Percentiles rank a stretch among this genome's conserved stretches.
Conservation (phyloP, 257 asterid species). For the Lavandula angustifolia region DNA sequence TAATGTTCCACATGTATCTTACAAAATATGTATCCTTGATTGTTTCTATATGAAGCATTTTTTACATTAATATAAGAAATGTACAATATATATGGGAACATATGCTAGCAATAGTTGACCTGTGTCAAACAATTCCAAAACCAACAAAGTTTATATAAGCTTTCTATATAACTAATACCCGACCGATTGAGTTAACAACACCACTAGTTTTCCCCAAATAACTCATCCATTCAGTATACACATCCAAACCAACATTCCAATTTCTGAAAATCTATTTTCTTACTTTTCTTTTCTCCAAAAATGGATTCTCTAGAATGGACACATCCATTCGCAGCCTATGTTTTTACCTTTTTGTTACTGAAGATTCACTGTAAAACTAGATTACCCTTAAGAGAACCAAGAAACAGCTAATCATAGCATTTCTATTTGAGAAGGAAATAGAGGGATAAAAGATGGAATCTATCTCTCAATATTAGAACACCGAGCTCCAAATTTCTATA, state of each 20-base stretch:
- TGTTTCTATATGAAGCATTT: neutral
- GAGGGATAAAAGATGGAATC: neutral
- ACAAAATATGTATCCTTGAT: neutral
- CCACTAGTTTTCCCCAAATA: neutral
- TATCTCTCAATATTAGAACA: constrained; percentile 8
- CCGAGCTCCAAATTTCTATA: neutral
- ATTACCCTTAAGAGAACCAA: constrained; percentile 11
- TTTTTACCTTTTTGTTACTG: neutral
- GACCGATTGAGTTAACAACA: neutral
- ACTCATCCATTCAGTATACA: constrained; percentile 3
- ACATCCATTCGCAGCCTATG: constrained; percentile 6
- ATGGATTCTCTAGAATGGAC: neutral
- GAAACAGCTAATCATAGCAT: neutral
- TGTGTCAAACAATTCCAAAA: neutral
- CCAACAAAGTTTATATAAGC: neutral
- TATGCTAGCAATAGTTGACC: neutral
- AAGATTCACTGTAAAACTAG: constrained; percentile 18
- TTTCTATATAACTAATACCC: too few relatives aligned
- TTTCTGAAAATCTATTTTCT: neutral
- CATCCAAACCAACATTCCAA: constrained; percentile 14
- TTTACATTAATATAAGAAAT: neutral
- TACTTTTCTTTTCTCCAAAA: neutral
- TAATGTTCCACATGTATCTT: neutral
- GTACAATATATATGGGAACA: neutral
- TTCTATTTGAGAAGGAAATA: constrained; percentile 2